phyloP scores from a whole-genome alignment of 2,329 filamentous ascomycete genomes.

The Gnomoniopsis sp. region DNA sequence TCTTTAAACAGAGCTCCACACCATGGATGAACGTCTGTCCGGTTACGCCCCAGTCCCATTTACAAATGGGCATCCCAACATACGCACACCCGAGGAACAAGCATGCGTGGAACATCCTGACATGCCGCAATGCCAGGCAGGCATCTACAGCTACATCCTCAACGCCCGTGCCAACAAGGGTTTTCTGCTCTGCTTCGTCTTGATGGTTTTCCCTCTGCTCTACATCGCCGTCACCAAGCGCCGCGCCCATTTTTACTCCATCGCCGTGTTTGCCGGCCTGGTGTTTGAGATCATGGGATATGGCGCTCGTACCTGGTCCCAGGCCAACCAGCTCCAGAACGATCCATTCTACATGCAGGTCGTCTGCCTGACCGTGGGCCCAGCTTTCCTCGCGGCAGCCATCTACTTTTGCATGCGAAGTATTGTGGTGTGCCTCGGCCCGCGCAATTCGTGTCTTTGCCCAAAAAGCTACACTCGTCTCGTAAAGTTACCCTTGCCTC shows the following conservation, averaged over 20 bases:
- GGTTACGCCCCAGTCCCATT: too few species aligned
- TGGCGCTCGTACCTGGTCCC: constrained; percentile 52
- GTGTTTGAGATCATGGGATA: constrained; percentile 58
- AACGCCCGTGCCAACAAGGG: constrained; percentile 49
- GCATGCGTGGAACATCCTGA: constrained; percentile 1
- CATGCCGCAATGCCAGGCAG: constrained; percentile 26
- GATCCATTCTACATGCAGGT: constrained; percentile 54
- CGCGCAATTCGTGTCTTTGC: constrained; percentile 44
- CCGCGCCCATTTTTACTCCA: constrained; percentile 46
- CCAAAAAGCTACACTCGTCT: constrained; percentile 47
- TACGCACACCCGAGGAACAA: not conserved
- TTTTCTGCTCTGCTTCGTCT: constrained; percentile 48
- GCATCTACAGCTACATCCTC: constrained; percentile 52
- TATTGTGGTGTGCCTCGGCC: constrained; percentile 45
- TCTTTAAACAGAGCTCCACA: too few species aligned
- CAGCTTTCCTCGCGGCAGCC: constrained; percentile 61
- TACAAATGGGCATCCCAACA: not conserved
- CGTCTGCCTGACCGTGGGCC: constrained; percentile 60
- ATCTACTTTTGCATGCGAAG: constrained; percentile 59
- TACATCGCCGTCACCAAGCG: constrained; percentile 39
- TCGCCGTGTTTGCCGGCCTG: constrained; percentile 52
- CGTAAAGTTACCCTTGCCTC: constrained; percentile 28
- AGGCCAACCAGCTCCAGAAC: constrained; percentile 48
- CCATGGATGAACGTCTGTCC: too few species aligned
- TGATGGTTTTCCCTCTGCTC: constrained; percentile 40